phyloP scores from a whole-genome alignment of 306 rosid species.

The Casuarina equisetifolia region DNA sequence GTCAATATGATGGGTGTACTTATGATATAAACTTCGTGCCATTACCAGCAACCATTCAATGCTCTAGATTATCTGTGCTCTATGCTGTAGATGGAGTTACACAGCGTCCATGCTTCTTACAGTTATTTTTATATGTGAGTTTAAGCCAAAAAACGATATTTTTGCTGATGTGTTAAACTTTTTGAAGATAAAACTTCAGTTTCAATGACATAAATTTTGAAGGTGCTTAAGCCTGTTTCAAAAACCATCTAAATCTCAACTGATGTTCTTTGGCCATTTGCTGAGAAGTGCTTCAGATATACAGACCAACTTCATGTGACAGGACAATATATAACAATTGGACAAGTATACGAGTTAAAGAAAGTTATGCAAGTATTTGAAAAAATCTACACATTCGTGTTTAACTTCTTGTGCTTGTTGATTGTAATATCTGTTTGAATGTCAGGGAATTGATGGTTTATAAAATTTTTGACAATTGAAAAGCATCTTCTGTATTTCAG shows the following conservation, averaged over 20 bases:
- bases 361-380: neutral
- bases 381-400: neutral
- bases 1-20: neutral
- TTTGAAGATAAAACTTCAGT: neutral
- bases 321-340: neutral
- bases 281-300: neutral
- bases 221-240: neutral
- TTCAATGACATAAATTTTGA: neutral
- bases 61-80: neutral
- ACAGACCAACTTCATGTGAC: neutral
- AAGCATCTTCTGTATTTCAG: constrained; percentile 45
- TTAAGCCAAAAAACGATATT: neutral
- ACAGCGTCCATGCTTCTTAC: neutral
- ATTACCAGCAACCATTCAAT: neutral
- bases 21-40: neutral
- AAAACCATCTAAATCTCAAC: neutral
- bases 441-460: constrained; percentile 16
- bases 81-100: neutral
- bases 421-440: neutral
- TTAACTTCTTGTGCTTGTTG: neutral
- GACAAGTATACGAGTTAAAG: neutral
- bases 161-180: neutral
- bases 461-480: constrained; percentile 1
- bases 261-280: neutral
- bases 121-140: neutral